phyloP scores from a whole-genome alignment of 768 basidiomycete species.

The Hygrophoropsis aurantiaca region DNA sequence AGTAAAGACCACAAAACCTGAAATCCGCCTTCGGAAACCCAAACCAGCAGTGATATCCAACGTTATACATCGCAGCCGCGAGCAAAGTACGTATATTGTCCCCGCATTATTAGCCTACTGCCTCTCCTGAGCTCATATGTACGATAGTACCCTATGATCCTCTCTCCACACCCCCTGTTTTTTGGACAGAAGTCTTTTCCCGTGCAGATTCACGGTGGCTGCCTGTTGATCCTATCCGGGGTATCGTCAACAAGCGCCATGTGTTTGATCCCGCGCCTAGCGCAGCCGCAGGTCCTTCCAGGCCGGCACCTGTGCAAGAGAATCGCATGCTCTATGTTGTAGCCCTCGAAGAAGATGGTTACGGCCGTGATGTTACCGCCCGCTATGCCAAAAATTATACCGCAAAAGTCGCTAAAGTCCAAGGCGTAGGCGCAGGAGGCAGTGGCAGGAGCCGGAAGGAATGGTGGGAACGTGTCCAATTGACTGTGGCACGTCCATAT shows the following conservation, averaged over 20 bases:
- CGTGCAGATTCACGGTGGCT: constrained; percentile 90
- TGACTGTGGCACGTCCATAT: constrained; percentile 69
- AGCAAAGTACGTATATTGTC: constrained; percentile 7
- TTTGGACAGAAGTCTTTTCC: constrained; percentile 98
- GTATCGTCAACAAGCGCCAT: constrained; percentile 75
- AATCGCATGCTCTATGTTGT: constrained; percentile 94
- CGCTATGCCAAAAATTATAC: constrained; percentile 83
- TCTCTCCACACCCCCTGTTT: constrained; percentile 72
- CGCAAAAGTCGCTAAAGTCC: constrained; percentile 78
- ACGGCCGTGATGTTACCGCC: constrained; percentile 86
- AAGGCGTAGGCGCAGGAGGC: constrained; percentile 52
- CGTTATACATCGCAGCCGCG: not conserved
- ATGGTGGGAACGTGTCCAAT: constrained; percentile 84
- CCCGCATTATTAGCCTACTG: too few species aligned
- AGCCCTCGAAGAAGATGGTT: constrained; percentile 93
- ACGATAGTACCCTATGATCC: constrained; percentile 44
- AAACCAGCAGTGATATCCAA: constrained; percentile 30
- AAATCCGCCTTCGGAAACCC: constrained; percentile 57
- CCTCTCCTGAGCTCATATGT: not conserved
- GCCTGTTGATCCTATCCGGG: constrained; percentile 86
- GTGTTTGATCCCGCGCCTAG: constrained; percentile 69
- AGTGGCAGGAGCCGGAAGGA: constrained; percentile 62
- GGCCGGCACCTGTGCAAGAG: constrained; percentile 38
- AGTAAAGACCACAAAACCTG: constrained; percentile 54
- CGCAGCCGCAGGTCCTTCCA: constrained; percentile 16